Percentiles rank a stretch among this genome's conserved stretches.
phyloP scores from a whole-genome alignment of 495 filamentous ascomycete species.

The Podospora didyma region DNA sequence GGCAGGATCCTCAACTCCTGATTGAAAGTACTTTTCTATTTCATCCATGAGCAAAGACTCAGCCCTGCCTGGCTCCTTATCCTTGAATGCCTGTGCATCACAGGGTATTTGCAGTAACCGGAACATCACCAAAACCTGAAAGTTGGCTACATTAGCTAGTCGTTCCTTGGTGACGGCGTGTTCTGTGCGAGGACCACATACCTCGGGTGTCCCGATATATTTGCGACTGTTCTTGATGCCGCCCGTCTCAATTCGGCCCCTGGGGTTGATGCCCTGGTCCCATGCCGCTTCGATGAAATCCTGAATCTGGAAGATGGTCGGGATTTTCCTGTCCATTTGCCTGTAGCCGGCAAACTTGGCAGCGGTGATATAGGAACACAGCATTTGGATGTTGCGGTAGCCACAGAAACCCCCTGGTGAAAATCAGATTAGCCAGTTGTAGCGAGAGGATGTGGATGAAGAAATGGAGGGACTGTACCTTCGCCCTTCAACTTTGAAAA shows the following conservation, averaged over 20 bases:
- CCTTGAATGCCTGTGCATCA: slow-evolving; percentile 35
- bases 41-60: slow-evolving; percentile 52
- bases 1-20: slow-evolving; percentile 32
- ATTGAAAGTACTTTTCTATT: slow-evolving; percentile 71
- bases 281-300: slow-evolving; percentile 87
- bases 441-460: neutral
- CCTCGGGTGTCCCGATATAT: slow-evolving; percentile 94
- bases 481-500: slow-evolving; percentile 76
- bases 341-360: slow-evolving; percentile 53
- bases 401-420: slow-evolving; percentile 79
- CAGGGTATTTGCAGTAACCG: slow-evolving; percentile 61
- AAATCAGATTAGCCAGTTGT: neutral
- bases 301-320: slow-evolving; percentile 79
- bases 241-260: slow-evolving; percentile 76
- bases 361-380: slow-evolving; percentile 71
- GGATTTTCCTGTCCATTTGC: slow-evolving; percentile 57
- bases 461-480: slow-evolving; percentile 27
- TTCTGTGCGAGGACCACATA: slow-evolving; percentile 31
- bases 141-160: neutral
- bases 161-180: neutral
- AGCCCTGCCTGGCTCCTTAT: slow-evolving; percentile 25
- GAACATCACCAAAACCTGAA: slow-evolving; percentile 77
- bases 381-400: slow-evolving; percentile 97
- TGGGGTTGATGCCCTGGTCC: slow-evolving; percentile 76
- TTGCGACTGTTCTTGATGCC: slow-evolving; percentile 85